These are phyloP conservation scores for Yarrowia sp. DNA, from an alignment of 805 yeast species.

Conservation along the genomic window DNA sequence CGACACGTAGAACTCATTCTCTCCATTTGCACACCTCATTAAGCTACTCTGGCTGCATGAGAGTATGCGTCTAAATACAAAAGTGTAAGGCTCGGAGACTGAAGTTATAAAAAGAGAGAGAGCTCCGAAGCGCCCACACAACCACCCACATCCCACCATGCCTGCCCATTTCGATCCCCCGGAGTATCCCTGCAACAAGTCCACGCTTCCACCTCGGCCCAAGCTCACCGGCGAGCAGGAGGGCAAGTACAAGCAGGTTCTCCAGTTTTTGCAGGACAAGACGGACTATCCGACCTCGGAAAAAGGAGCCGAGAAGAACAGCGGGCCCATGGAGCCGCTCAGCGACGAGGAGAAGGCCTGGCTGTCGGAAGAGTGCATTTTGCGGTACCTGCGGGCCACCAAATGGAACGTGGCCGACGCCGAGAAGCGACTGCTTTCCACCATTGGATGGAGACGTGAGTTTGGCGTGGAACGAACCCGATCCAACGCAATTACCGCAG, in stretches of 20 bases:
- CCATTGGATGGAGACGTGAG: conserved; percentile 92
- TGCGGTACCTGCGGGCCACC: conserved; percentile 91
- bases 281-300: conserved; percentile 54
- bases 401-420: conserved; percentile 83
- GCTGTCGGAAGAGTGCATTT: conserved; percentile 89
- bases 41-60: conserved; percentile 4
- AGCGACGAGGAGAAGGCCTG: conserved; percentile 77
- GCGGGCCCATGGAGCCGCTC: conserved; percentile 52
- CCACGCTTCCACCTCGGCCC: conserved; percentile 59
- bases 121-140: background rate
- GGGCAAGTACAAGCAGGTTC: conserved; percentile 66
- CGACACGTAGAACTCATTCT: background rate
- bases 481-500: conserved; percentile 47
- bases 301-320: conserved; percentile 49
- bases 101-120: background rate
- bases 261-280: conserved; percentile 60
- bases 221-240: conserved; percentile 62
- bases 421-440: conserved; percentile 72
- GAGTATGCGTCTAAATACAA: conserved; percentile 7
- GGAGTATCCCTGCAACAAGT: conserved; percentile 57
- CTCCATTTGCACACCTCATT: background rate
- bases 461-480: conserved; percentile 64
- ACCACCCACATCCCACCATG: conserved; percentile 34
- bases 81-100: background rate
- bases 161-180: conserved; percentile 57